Evolutionary conservation across 2,329 filamentous ascomycete genomes (phyloP).

Genomic region (Nectriaceae sp.): DNA sequence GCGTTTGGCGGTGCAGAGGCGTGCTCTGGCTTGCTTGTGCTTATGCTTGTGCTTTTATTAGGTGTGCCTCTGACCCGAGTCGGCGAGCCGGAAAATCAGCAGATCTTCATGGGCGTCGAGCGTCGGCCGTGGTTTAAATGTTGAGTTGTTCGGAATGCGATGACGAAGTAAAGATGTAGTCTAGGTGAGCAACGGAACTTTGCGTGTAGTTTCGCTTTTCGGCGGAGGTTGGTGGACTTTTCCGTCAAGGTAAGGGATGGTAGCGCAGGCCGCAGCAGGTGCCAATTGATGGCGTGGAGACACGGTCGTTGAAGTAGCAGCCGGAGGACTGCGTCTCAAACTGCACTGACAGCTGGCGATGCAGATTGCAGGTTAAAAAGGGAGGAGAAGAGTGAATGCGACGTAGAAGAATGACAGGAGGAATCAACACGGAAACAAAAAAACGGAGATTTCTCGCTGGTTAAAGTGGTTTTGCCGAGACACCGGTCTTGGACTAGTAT

Average conservation of each 20-base stretch:
- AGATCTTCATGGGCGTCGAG: not conserved
- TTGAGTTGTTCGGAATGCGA: too few relatives aligned
- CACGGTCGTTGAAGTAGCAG: not conserved
- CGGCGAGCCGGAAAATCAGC: not conserved
- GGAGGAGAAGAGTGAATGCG: not conserved
- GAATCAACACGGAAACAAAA: not conserved
- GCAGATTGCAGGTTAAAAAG: constrained; percentile 3
- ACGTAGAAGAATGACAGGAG: not conserved
- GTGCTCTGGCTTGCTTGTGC: not conserved
- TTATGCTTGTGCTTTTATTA: not conserved
- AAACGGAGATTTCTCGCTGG: constrained; percentile 1
- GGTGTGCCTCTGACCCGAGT: not conserved
- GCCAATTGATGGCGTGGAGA: not conserved
- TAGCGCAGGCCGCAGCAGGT: too few relatives aligned
- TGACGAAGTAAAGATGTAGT: too few relatives aligned
- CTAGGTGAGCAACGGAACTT: too few relatives aligned
- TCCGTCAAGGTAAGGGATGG: too few relatives aligned
- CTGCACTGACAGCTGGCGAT: constrained; percentile 1
- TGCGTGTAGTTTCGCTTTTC: not conserved
- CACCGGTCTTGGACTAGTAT: constrained; percentile 9
- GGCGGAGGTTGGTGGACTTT: not conserved
- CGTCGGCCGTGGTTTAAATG: too few relatives aligned
- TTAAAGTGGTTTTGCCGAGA: constrained; percentile 13
- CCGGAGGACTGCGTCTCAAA: not conserved
- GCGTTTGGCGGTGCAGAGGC: not conserved